Conservation (phyloP, 768 basidiomycete genomes). For the Lentinula aciculospora region DNA sequence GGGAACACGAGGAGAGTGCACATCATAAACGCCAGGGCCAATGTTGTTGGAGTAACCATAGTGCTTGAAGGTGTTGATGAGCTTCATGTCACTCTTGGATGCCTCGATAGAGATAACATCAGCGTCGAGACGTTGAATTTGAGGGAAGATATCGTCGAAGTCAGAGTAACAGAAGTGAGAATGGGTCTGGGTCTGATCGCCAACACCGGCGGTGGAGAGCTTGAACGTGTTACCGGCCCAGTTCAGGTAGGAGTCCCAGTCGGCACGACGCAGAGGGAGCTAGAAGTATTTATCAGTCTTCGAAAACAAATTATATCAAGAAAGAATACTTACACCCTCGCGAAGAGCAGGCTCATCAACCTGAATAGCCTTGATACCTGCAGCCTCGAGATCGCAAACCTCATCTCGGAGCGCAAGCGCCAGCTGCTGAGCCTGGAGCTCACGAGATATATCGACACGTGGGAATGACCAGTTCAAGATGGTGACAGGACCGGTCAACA, state of each 20-base stretch:
- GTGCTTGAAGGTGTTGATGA: slow-evolving; percentile 90
- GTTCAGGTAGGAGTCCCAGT: slow-evolving; percentile 94
- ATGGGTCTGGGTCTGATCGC: slow-evolving; percentile 92
- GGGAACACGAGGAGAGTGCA: slow-evolving; percentile 99
- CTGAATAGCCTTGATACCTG: slow-evolving; percentile 96
- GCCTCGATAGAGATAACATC: slow-evolving; percentile 99
- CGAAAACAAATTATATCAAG: neutral
- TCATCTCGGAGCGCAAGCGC: slow-evolving; percentile 98
- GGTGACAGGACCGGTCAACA: slow-evolving; percentile 97
- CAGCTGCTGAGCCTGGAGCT: slow-evolving; percentile 96
- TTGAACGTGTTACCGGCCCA: slow-evolving; percentile 99
- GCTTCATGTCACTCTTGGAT: slow-evolving; percentile 98
- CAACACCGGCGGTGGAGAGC: slow-evolving; percentile 93
- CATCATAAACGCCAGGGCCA: slow-evolving; percentile 97
- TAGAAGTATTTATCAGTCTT: slow-evolving; percentile 21
- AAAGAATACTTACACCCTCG: slow-evolving; percentile 71
- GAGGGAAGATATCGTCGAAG: slow-evolving; percentile 98
- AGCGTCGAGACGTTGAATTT: slow-evolving; percentile 93
- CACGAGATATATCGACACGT: slow-evolving; percentile 93
- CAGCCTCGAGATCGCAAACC: slow-evolving; percentile 94
- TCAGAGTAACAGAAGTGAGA: slow-evolving; percentile 99
- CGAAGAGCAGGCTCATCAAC: slow-evolving; percentile 99
- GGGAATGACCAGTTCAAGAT: slow-evolving; percentile 99
- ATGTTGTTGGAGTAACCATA: slow-evolving; percentile 97
- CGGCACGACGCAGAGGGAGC: slow-evolving; percentile 92